Conservation (phyloP, 2,329 filamentous ascomycete genomes). For the Hypoxylon sp. region DNA sequence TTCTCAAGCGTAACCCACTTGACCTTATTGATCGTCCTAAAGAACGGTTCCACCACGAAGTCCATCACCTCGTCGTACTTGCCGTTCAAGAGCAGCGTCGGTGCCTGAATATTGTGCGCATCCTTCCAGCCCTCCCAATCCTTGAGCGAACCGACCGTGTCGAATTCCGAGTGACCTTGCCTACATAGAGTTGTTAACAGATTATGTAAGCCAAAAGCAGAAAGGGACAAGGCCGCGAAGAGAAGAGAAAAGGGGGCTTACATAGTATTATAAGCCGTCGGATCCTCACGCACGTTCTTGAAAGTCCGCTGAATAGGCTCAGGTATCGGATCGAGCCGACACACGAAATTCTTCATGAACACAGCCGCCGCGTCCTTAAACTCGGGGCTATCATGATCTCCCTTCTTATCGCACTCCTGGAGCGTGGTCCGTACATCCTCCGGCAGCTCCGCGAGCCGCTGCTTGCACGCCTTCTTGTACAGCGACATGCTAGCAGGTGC, state of each 20-base stretch:
- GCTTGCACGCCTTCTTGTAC: constrained; percentile 38
- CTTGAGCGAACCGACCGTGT: constrained; percentile 46
- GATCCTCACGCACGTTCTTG: constrained; percentile 44
- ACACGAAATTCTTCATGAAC: constrained; percentile 42
- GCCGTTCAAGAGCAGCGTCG: constrained; percentile 37
- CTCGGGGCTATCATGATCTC: constrained; percentile 46
- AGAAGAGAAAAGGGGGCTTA: constrained; percentile 20
- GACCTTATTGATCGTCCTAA: constrained; percentile 47
- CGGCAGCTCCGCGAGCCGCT: constrained; percentile 43
- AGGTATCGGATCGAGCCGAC: constrained; percentile 45
- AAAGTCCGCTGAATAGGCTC: constrained; percentile 41
- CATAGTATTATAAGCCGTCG: constrained; percentile 49
- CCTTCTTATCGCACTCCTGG: constrained; percentile 37
- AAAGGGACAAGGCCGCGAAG: neutral
- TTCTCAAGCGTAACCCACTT: constrained; percentile 51
- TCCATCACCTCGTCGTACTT: constrained; percentile 51
- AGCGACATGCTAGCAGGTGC: constrained; percentile 48
- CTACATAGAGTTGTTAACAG: constrained; percentile 30
- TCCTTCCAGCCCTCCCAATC: constrained; percentile 49
- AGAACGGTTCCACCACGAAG: constrained; percentile 48
- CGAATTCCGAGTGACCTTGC: constrained; percentile 52
- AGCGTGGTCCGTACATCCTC: constrained; percentile 40
- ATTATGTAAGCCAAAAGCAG: neutral
- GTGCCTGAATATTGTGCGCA: constrained; percentile 45
- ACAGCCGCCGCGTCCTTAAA: constrained; percentile 41